Base-by-base conservation (phyloP, 495 filamentous ascomycete species). In the Geoglossum glabrum region DNA sequence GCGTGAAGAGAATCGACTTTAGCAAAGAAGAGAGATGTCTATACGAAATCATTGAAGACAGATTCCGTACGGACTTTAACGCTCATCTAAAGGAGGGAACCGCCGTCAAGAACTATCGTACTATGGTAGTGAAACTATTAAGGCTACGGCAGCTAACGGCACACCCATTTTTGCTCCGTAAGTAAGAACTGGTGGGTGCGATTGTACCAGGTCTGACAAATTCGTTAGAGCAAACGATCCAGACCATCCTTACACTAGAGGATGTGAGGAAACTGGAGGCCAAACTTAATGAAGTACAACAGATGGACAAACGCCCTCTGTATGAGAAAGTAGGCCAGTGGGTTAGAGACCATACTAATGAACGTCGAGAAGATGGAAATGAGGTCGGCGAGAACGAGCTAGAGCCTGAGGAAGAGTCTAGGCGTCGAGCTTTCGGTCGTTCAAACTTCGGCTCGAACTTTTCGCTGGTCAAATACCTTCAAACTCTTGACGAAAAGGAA, bases 41-140 rank as follows among this genome's bases (percentile, higher is more conserved):
- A 0, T 59, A 59, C 25, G 57, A 59, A 19, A 45, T 55, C 9
- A 17, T 59, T 26, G 57, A 59, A 36, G 57, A 59, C 4, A 58
- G 33, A 27, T 59, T 59, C 54, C 46, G 57, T 0, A 26, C 13
- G n/a, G 57, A 55, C 31, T 52, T 59, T 23, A 57, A 59, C 27
- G 9, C 9, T 3, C 40, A 38, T 40, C 6, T 38, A 5, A 38
- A 40, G 31, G 27, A 38, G 31, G 54, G 54, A 1, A 27, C 26
- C 19, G 54, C 31, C 26, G 9, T n/a, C 5, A 17, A 19, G 26
- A 43, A 47, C 56, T 59, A 59, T 26, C 27, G 51, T 13, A 46
- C 10, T 26, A 58, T 60, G 19, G 27, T 60, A 13, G 52, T 57
- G 15, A 60, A 34, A 21, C 38, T 60, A n/a, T 40, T 60, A 6